Evolutionary conservation across 2,329 filamentous ascomycete genomes (phyloP).

Genomic region (Zymoseptoria tritici): DNA sequence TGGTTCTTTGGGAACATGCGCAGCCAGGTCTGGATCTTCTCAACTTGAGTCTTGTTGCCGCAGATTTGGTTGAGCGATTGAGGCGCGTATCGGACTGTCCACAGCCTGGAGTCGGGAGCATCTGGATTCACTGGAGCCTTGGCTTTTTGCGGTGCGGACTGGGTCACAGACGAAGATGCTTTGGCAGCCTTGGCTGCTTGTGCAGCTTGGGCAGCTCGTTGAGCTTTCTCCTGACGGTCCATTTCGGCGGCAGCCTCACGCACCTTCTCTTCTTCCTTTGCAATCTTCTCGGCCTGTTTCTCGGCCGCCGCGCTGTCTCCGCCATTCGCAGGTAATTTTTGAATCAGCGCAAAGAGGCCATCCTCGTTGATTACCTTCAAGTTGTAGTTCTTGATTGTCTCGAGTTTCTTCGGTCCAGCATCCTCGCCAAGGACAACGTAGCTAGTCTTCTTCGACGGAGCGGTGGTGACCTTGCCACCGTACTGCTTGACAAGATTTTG

Average conservation of each 20-base stretch:
- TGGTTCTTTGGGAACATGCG: constrained; percentile 71
- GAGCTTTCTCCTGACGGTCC: constrained; percentile 62
- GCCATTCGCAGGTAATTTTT: constrained; percentile 72
- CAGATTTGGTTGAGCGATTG: constrained; percentile 80
- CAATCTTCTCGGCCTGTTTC: constrained; percentile 75
- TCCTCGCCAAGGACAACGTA: constrained; percentile 88
- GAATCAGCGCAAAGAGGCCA: constrained; percentile 81
- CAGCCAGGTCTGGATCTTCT: constrained; percentile 84
- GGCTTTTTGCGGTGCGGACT: constrained; percentile 29
- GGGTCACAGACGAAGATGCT: constrained; percentile 32
- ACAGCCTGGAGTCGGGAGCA: constrained; percentile 58
- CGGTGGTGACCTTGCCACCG: constrained; percentile 79
- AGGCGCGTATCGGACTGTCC: constrained; percentile 94
- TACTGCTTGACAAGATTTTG: constrained; percentile 84
- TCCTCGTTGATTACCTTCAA: constrained; percentile 93
- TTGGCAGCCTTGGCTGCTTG: constrained; percentile 38
- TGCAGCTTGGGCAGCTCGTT: constrained; percentile 18
- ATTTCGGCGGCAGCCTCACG: constrained; percentile 75
- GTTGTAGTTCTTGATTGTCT: constrained; percentile 69
- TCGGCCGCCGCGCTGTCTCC: constrained; percentile 82
- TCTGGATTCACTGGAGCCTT: constrained; percentile 32
- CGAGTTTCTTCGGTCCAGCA: constrained; percentile 85
- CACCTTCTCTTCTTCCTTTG: constrained; percentile 76
- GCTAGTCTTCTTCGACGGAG: constrained; percentile 85
- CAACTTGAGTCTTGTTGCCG: constrained; percentile 84